phyloP scores from a whole-genome alignment of 2,329 filamentous ascomycete genomes.

The Xylaria sp. region DNA sequence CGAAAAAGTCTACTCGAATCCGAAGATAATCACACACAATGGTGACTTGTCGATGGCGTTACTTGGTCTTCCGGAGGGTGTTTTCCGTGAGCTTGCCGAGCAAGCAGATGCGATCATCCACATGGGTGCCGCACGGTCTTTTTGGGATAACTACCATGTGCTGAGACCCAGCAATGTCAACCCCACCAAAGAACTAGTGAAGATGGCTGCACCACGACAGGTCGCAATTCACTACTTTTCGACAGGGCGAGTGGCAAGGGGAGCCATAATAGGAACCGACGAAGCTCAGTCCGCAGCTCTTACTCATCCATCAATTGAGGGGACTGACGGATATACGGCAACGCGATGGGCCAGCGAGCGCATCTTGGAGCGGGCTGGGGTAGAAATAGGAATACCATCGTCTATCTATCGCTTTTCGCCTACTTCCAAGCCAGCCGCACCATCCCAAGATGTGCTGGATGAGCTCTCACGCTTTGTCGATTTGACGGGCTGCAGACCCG shows the following conservation, averaged over 20 bases:
- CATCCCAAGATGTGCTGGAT: not conserved
- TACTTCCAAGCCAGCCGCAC: too few relatives aligned
- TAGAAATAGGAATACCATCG: not conserved
- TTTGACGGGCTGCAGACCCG: not conserved
- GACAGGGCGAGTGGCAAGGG: too few relatives aligned
- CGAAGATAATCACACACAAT: not conserved
- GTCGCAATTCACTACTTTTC: not conserved
- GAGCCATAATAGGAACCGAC: too few relatives aligned
- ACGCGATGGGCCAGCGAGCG: not conserved
- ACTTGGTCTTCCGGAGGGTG: not conserved
- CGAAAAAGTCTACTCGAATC: too few relatives aligned
- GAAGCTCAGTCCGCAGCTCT: not conserved
- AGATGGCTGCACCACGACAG: not conserved
- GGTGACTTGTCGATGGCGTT: not conserved
- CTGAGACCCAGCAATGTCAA: not conserved
- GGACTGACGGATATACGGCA: not conserved
- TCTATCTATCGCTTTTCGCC: not conserved
- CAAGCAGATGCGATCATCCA: not conserved
- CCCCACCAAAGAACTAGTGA: not conserved
- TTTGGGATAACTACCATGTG: not conserved
- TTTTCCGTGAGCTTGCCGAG: not conserved
- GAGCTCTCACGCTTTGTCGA: slow-evolving; percentile 9
- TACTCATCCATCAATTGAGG: not conserved
- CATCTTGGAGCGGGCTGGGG: not conserved
- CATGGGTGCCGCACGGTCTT: not conserved